Percentiles rank a stretch among this genome's conserved stretches.
phyloP scores from a whole-genome alignment of 1,139 yeast species.

The Blastobotrys buckinghamii region DNA sequence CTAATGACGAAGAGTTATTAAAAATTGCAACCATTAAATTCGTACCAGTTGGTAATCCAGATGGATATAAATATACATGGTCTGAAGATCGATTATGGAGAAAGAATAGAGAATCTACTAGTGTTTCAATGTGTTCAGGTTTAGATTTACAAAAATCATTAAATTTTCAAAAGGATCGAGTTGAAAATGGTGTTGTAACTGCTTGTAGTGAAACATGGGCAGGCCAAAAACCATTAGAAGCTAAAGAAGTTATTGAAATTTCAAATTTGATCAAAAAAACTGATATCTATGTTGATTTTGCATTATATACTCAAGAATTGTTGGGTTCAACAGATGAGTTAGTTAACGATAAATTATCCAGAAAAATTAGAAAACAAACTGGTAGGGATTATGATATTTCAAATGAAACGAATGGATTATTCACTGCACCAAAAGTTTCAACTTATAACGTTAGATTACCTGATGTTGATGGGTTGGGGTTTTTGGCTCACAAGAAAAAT shows the following conservation, averaged over 20 bases:
- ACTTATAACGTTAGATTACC: conserved; percentile 59
- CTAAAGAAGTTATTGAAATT: conserved; percentile 64
- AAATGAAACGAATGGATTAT: background rate
- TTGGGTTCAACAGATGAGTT: conserved; percentile 29
- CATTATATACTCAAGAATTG: conserved; percentile 78
- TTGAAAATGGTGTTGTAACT: background rate
- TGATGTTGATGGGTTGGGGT: conserved; percentile 81
- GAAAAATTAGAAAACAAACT: conserved; percentile 18
- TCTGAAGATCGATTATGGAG: conserved; percentile 76
- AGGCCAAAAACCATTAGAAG: conserved; percentile 73
- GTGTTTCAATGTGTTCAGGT: conserved; percentile 63
- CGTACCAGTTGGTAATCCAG: conserved; percentile 83
- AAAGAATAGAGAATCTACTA: conserved; percentile 77
- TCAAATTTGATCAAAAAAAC: conserved; percentile 51
- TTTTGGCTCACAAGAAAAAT: conserved; percentile 63
- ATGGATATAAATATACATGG: conserved; percentile 87
- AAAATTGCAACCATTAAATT: conserved; percentile 43
- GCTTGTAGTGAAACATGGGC: conserved; percentile 39
- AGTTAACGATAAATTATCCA: conserved; percentile 9
- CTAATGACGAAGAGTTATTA: conserved; percentile 36
- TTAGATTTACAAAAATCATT: conserved; percentile 85
- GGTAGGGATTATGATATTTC: conserved; percentile 49
- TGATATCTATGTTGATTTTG: conserved; percentile 76
- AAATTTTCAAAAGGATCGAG: conserved; percentile 46
- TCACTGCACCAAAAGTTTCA: background rate